Base-by-base conservation (phyloP, 106 monocot species). In the Acorus calamus region DNA sequence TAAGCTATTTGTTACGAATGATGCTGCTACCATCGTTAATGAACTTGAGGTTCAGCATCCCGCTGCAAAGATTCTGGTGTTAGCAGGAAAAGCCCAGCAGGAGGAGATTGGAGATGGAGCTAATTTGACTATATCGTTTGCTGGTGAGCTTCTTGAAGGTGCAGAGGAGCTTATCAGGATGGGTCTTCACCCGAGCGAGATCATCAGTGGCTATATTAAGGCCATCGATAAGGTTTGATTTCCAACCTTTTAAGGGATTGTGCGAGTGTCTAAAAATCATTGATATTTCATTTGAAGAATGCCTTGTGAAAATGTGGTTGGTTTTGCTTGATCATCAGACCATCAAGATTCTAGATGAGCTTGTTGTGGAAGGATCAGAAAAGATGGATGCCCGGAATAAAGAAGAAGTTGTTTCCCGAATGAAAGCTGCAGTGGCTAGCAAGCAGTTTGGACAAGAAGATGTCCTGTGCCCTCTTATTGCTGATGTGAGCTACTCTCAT, bases 41-140 rank as follows among this genome's bases (percentile, higher is more conserved):
- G 96, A 98, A 54, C 87, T 98, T 4, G 96, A 98, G 73, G 87
- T 98, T 43, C 96, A 98, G 65, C 96, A 98, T 62, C 96, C 96
- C 0, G 96, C 96, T 59, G 96, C 96, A 2, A 98, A 98, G 75
- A 69, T 98, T 48, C 73, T 91, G 55, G 96, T 98, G 13, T 62
- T 98, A 3, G 96, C 91, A 2, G 83, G 91, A 44, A 87, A 85
- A 80, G 91, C 96, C 13, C 96, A 91, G 50, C 96, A 98, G 69
- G 96, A 98, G 68, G 96, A 98, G 73, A 84, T 98, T 14, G 96
- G 89, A 2, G 89, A 92, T 65, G 96, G 96, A 7, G 91, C 96
- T 28, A 98, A 98, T 65, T 83, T 98, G 5, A 79, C 85, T 3
- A 74, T 98, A n/a, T 98, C 96, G 9, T 98, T 98, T 69, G 84